A percentile compares a stretch with the other conserved stretches of the same genome.
Evolutionary conservation across 2,329 filamentous ascomycete species (phyloP).

Genomic region (Colletotrichum neosansevieriae): DNA sequence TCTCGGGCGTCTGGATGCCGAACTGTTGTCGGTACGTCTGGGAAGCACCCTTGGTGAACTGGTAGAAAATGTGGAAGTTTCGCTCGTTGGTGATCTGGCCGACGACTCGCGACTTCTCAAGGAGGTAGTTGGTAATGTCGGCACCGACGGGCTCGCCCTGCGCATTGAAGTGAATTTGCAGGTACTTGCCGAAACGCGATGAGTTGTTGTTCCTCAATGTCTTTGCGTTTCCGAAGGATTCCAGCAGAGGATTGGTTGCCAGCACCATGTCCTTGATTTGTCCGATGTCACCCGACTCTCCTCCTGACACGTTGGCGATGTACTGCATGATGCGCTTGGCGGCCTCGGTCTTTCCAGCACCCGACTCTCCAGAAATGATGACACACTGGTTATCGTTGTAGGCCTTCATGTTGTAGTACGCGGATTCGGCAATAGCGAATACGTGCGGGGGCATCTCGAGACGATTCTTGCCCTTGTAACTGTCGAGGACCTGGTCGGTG

Average conservation of each 20-base stretch:
- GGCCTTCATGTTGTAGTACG: constrained; percentile 99
- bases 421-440: constrained; percentile 94
- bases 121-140: constrained; percentile 97
- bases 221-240: constrained; percentile 99
- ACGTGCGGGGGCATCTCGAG: constrained; percentile 96
- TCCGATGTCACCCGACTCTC: constrained; percentile 86
- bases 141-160: constrained; percentile 94
- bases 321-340: constrained; percentile 99
- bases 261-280: constrained; percentile 99
- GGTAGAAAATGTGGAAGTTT: constrained; percentile 99
- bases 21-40: constrained; percentile 87
- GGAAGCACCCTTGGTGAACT: constrained; percentile 96
- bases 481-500: constrained; percentile 91
- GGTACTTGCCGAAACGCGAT: constrained; percentile 96
- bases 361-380: constrained; percentile 98
- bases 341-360: constrained; percentile 97
- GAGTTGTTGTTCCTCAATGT: constrained; percentile 99
- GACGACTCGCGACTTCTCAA: constrained; percentile 95
- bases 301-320: constrained; percentile 95
- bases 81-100: constrained; percentile 95
- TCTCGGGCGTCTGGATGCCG: constrained; percentile 90
- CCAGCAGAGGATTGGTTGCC: constrained; percentile 95
- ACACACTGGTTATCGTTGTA: constrained; percentile 99
- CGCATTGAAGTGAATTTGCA: constrained; percentile 95
- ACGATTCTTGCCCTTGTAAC: constrained; percentile 96